Evolutionary conservation across 345 rosid species (phyloP), one percentile per base, ranked within the genome.

Genomic region (Excoecaria cochinchinensis): DNA sequence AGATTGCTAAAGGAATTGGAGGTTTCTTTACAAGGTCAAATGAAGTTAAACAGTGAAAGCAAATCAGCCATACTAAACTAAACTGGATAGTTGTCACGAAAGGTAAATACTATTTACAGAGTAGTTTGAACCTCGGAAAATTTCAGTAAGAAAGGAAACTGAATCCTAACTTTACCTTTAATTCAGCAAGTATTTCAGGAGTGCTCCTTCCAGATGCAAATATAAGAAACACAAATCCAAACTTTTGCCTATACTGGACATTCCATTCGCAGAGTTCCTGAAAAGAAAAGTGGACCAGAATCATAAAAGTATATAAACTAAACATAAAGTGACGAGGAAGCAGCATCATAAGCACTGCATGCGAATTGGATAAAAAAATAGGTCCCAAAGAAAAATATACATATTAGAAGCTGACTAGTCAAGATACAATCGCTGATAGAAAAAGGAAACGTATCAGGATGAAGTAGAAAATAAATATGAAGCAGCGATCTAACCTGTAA

Each of bases 241-340:
- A 91, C 73, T 85, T 92, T 70, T 87, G 57, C 72, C 75, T 84
- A 69, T 92, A 95, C 17, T 65, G 84, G 77, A 75, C 83, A 83
- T 95, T 95, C 97, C 98, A 93, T 36, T 90, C 84, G 0, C 84
- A 53, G 38, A 93, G 89, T 81, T 93, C 94, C 92, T 92, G 82
- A 46, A 48, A 81, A 70, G 42, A 25, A 9, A 55, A 0, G 11
- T 25, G 60, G 47, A 17, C 7, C 71, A 74, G 42, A 42, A 39
- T 38, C 66, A 52, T 3, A 53, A 8, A 65, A 12, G 6, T 53
- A 7, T 4, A 73, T 4, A 47, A 16, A 25, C 19, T 63, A 73
- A 1, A 50, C 31, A 9, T 19, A 31, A 31, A 31, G 31, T 31
- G 31, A 31, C 31, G 31, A 31, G 31, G 31, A 40, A 56, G 46